Base-by-base conservation (phyloP, 2,329 filamentous ascomycete species). In the Alternaria alternata region DNA sequence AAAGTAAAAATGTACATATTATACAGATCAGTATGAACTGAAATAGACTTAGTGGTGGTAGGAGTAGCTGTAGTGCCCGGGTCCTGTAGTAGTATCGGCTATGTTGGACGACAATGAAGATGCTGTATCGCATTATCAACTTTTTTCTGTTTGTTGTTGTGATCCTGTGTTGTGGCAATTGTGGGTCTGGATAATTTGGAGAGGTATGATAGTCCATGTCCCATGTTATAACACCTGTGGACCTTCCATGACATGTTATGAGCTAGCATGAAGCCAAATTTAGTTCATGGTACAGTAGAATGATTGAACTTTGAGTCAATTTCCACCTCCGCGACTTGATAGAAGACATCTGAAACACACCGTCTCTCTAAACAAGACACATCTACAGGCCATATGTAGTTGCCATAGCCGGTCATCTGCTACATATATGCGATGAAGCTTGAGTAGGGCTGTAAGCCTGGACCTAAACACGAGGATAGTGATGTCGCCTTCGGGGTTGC, bases 21-120 rank as follows among this genome's bases (percentile, higher is more conserved):
- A 51, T 38, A 44, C 36, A 59, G 44, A 59, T 56, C 52, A 56
- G 57, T 59, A 41, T 34, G 39, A 41, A 51, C 39, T 56, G 24
- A 20, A 24, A 34, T 22, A 22, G 38, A 34, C 18, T 24, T 22
- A 11, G 32, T 46, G 18, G 44, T n/a, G 30, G 30, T 38, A 26
- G 20, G 16, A 16, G 39, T 5, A 28, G 52, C 24, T 42, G 43
- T 51, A 38, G 44, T 46, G 32, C 26, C 44, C 57, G 22, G 36
- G 24, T 38, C 18, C n/a, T 32, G 26, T 49, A 30, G 39, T 22
- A 47, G 38, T 22, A 32, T 5, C 30, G 42, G 41, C 54, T 51
- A 51, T 20, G 14, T 34, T 16, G 7, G 22, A 18, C 38, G 28
- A 28, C 36, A 56, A 56, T 51, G 20, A 43, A 51, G 36, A 51